Base-by-base conservation (phyloP, 2,329 filamentous ascomycete genomes). In the Fusarium pseudograminearum region DNA sequence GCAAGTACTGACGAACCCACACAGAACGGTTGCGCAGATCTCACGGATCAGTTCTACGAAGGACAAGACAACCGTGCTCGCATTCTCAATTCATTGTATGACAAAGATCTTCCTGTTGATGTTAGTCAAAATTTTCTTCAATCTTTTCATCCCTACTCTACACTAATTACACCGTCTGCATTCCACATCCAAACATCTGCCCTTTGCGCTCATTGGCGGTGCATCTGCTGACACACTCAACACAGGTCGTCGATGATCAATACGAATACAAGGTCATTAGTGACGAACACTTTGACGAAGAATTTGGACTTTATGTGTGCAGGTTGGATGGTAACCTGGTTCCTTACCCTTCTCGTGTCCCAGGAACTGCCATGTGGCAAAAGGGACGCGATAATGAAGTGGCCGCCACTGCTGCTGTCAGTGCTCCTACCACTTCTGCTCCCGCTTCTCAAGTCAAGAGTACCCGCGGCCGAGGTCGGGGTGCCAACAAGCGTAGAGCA, bases 401-500 rank as follows among this genome's bases (percentile, higher is more conserved):
- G 59, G 76, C 80, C 56, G 80, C 77, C 56, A 78, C 75, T 26
- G 73, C 75, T 36, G 70, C 75, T 16, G 70, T 73, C 40, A 64
- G 75, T 38, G 70, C 76, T 14, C 68, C 71, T 31, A 57, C 75
- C 31, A 65, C 72, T 55, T 72, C 74, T 33, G 67, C 74, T 34
- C 57, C 76, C 30, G 64, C 72, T 57, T 73, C 73, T 33, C 69
- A 74, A 36, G 73, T 66, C 66, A 79, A 69, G 64, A 69, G 72
- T 18, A 51, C 47, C 14, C 70, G 74, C 76, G 80, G 76, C 53
- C 76, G 69, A 72, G 80, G 71, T 46, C 79, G 74, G 48, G 78
- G 74, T 34, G 74, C 73, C 55, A 76, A 73, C 64, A 89, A 88
- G 78, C 83, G 86, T 26, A 86, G 83, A 72, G 82, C 85, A 8